Evolutionary conservation across 768 basidiomycete species (phyloP), one percentile per base, ranked within the genome.

Genomic region (Serendipita sp.): DNA sequence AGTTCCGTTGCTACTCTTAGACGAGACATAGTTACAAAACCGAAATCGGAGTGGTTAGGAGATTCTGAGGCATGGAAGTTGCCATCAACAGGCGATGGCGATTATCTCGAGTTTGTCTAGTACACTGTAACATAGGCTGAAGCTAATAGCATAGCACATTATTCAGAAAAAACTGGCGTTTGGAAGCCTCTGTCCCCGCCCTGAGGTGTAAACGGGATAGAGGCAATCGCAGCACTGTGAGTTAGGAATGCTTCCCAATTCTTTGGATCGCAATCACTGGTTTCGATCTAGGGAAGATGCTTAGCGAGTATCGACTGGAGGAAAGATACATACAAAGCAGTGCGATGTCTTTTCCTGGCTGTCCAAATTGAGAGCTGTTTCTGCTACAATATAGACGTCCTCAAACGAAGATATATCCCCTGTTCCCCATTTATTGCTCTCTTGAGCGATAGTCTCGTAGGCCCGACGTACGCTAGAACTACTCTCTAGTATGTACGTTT

Each of bases 91-190:
- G 34, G 32, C 16, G 56, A 34, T 4, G 28, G 35, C 8, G 56
- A 60, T 37, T 35, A 35, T 34, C 56, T 60, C 16, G 56, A 60
- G 24, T 60, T 60, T 38, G 56, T 60, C 37, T 60, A 60, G 35
- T 10, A n/a, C 35, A 60, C 48, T 53, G 56, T 60, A 60, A n/a
- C n/a, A 60, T 51, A 32, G n/a, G 2, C n/a, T 8, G 30, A 18
- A 51, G n/a, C 8, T n/a, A 18, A 51, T 51, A 51, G n/a, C n/a
- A 32, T 51, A 5, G 8, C 48, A 32, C n/a, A 51, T 51, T 51
- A 51, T 51, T 51, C 48, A 5, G 30, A 18, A n/a, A 51, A 51
- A 51, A 51, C 48, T n/a, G 48, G 48, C n/a, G 48, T 51, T 5
- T 32, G 48, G n/a, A 32, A 18, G 7, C 7, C 18, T 8, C 18